Base-by-base conservation (phyloP, 2,329 filamentous ascomycete genomes). In the Thermothelomyces thermophilus region DNA sequence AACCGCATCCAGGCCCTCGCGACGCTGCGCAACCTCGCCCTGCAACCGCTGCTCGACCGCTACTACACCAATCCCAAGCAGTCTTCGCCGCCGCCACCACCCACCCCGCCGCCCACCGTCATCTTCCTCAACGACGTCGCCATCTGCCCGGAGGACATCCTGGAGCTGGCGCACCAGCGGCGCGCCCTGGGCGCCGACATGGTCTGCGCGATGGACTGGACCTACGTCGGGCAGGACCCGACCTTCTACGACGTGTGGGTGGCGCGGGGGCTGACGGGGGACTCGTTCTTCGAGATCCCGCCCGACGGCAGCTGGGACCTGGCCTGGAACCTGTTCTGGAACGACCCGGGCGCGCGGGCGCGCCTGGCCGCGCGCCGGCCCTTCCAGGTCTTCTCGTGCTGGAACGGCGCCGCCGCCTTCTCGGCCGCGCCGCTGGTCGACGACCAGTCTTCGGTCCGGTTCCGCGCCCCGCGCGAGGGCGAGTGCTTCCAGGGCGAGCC, bases 151-250 rank as follows among this genome's bases (percentile, higher is more conserved):
- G 76, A 81, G 34, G 78, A 83, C 54, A 70, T 83, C 14, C 66
- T 84, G 3, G 79, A 82, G 60, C 65, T 82, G 1, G 57, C 73
- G 1, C 68, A 75, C 54, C 77, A 82, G 60, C 71, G 68, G 22
- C 56, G 52, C 5, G 56, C 55, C 3, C 73, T 75, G 33, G 62
- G 60, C 2, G 78, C 77, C 7, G 72, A 77, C 58, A 79, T 80
- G 73, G 73, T 72, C 0, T 83, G 78, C 56, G 76, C 68, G 5
- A 74, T 83, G 70, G 79, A 83, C 60, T 83, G 78, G 77, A 72
- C 68, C 0, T 73, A 72, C 36, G 62, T 66, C 3, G 70, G 67
- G 0, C 46, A 46, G 0, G 63, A 73, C 2, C 72, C 73, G 0
- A 74, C 70, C 0, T 82, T 82, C 57, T 80, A 80, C 58, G 77